phyloP scores from a whole-genome alignment of 805 yeast genomes.

The Kodamaea neixiangensis region DNA sequence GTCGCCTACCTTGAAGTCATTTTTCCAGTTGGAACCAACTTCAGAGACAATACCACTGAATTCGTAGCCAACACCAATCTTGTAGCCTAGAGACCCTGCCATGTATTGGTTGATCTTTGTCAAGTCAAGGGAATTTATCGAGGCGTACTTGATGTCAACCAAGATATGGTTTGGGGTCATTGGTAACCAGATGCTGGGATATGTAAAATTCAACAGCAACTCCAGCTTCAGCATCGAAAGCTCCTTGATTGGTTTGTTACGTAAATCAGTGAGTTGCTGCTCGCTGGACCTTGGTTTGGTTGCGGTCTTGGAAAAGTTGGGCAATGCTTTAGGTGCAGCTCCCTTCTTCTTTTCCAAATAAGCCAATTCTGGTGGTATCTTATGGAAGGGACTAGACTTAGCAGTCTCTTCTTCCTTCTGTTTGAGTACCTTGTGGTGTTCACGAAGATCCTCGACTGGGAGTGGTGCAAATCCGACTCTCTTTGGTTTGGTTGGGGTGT shows the following conservation, averaged over 20 bases:
- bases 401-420: conserved; percentile 27
- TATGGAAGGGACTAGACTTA: conserved; percentile 37
- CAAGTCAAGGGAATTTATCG: conserved; percentile 67
- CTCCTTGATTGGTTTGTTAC: conserved; percentile 53
- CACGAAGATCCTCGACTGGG: conserved; percentile 36
- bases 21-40: conserved; percentile 50
- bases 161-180: conserved; percentile 49
- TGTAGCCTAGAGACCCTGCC: conserved; percentile 52
- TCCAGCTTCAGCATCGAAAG: conserved; percentile 44
- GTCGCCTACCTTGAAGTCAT: conserved; percentile 53
- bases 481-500: conserved; percentile 13
- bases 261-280: conserved; percentile 35
- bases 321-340: conserved; percentile 31
- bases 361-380: conserved; percentile 43
- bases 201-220: conserved; percentile 54
- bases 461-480: conserved; percentile 44
- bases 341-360: conserved; percentile 31
- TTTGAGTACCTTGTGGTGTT: conserved; percentile 34
- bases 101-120: conserved; percentile 58
- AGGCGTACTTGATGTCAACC: conserved; percentile 59
- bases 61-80: conserved; percentile 69
- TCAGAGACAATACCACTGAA: conserved; percentile 60
- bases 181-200: conserved; percentile 51
- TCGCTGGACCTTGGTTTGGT: conserved; percentile 6
- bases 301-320: conserved; percentile 14